Conservation (phyloP, 1,284 basidiomycete species). For the Papiliotrema fonsecae region DNA sequence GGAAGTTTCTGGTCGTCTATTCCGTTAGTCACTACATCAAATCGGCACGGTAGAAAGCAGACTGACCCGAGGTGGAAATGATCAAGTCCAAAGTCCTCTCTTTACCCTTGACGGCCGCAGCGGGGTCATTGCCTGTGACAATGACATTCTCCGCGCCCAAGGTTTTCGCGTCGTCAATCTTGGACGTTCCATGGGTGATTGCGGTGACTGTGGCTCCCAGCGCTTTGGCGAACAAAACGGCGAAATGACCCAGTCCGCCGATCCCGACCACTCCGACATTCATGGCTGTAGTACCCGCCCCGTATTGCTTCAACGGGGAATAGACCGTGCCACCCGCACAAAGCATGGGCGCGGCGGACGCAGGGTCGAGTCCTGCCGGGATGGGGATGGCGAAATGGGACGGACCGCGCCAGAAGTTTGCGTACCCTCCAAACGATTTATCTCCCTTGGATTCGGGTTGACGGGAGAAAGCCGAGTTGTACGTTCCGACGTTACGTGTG, state of each 20-base stretch:
- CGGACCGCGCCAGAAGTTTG: slow-evolving; percentile 38
- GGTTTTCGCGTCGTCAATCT: slow-evolving; percentile 53
- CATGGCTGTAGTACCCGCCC: slow-evolving; percentile 51
- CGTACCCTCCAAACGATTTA: slow-evolving; percentile 50
- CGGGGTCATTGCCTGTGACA: slow-evolving; percentile 48
- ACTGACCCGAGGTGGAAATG: slow-evolving; percentile 48
- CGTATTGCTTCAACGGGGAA: slow-evolving; percentile 50
- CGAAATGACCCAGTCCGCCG: slow-evolving; percentile 48
- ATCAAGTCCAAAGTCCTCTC: slow-evolving; percentile 48
- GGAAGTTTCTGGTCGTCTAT: slow-evolving; percentile 40
- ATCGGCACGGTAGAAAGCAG: slow-evolving; percentile 11
- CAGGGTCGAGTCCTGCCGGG: slow-evolving; percentile 56
- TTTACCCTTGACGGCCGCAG: slow-evolving; percentile 47
- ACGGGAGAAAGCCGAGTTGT: slow-evolving; percentile 26
- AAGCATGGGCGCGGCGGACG: slow-evolving; percentile 55
- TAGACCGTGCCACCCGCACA: slow-evolving; percentile 50
- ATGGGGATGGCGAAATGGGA: slow-evolving; percentile 61
- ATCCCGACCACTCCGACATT: slow-evolving; percentile 52
- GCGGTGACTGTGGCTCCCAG: slow-evolving; percentile 59
- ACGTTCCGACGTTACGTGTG: slow-evolving; percentile 45
- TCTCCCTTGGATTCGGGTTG: slow-evolving; percentile 40
- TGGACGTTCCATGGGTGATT: slow-evolving; percentile 51
- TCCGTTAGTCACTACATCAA: background rate
- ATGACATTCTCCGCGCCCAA: slow-evolving; percentile 50
- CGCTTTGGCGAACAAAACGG: slow-evolving; percentile 49